Base-by-base conservation (phyloP, 2,329 filamentous ascomycete species). In the Phialocephala subalpina region DNA sequence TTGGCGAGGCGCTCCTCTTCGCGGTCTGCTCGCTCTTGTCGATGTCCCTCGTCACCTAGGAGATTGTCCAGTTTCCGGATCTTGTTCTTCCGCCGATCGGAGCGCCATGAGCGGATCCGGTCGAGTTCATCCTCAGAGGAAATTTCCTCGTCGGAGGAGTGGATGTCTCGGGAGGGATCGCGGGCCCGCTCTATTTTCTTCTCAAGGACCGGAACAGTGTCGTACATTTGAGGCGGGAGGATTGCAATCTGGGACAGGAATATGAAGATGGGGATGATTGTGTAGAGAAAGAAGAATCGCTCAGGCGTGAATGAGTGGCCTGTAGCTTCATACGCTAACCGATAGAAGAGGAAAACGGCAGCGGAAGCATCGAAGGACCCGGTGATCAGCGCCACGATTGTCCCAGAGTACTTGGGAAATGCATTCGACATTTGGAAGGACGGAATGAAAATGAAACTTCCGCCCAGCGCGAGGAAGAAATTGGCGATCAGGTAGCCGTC, bases 391-490 rank as follows among this genome's bases (percentile, higher is more conserved):
- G 63, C 63, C 1, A 65, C 63, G 33, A 65, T 65, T n/a, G 63
- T 62, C 9, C 63, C 63, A 2, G 63, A 62, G 27, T 62, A 65
- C 16, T 65, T 65, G 33, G 63, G 63, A 29, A 65, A 65, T 4
- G 63, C 63, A 55, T 65, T 65, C 6, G 63, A 59, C 63, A 65
- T 65, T 35, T 62, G 59, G n/a, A 65, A 65, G 1, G 63, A 65
- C 14, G 63, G 63, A 35, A 65, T 36, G 47, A 65, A 65, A 9
- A 60, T 65, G 59, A 65, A 65, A 5, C 59, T 65, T 7, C 63
- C 63, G 35, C 63, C 63, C 7, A 65, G 38, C 5, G 63, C 63
- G 11, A 65, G 42, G 59, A 65, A 65, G 55, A 65, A 65, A 40
- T 65, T 65, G 5, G 42, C 63, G 8, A 62, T 38, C 9, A 62